These are phyloP conservation scores for Aspergillus biplanus DNA, from an alignment of 495 filamentous ascomycete genomes.

Conservation along the genomic window DNA sequence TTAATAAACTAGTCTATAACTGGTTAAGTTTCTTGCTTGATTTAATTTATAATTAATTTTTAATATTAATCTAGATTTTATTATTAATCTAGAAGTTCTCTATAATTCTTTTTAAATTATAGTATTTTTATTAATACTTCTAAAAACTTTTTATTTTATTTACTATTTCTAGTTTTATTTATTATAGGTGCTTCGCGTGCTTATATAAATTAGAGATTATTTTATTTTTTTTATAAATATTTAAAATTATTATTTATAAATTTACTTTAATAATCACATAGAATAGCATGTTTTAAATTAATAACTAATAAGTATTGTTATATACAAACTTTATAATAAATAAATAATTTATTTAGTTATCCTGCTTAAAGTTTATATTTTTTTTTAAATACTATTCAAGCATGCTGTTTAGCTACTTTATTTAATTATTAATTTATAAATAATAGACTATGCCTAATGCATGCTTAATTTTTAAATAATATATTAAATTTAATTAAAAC, in stretches of 20 bases:
- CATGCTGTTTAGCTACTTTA: conserved; percentile 10
- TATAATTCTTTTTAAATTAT: no score
- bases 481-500: conserved; percentile 12
- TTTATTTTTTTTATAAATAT: conserved; percentile 1
- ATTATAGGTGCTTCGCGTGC: neutral
- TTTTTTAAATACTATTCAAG: conserved; percentile 14
- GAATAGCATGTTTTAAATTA: neutral
- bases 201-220: neutral
- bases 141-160: no score
- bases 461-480: conserved; percentile 7
- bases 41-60: neutral
- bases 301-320: conserved; percentile 14
- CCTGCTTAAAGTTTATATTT: conserved; percentile 16
- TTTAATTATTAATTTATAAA: conserved; percentile 16
- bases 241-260: neutral
- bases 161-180: neutral
- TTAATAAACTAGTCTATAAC: neutral
- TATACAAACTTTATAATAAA: conserved; percentile 12
- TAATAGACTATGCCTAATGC: conserved; percentile 10
- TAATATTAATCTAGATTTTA: neutral
- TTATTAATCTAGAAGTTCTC: neutral
- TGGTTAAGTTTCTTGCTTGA: neutral
- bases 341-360: conserved; percentile 13
- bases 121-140: no score
- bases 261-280: neutral